Evolutionary conservation across 768 basidiomycete species (phyloP).

Genomic region (Lactarius sanguifluus): DNA sequence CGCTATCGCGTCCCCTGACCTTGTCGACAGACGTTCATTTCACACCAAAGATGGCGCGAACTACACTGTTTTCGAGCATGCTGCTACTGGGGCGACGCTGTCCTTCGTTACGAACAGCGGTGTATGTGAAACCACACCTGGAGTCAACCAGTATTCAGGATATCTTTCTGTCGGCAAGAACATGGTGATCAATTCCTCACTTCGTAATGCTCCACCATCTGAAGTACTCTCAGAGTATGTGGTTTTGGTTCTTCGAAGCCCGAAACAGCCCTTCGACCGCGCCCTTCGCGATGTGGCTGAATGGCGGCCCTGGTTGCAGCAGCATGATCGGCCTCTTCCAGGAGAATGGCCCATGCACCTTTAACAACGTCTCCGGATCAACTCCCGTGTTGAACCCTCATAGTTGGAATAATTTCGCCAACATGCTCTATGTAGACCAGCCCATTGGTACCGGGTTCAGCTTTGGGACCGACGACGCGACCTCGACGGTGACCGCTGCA

Average conservation of each 20-base stretch:
- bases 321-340: constrained; percentile 8
- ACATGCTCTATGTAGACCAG: constrained; percentile 28
- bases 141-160: constrained; percentile 4
- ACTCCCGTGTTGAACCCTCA: constrained; percentile 15
- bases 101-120: background rate
- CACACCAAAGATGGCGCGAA: background rate
- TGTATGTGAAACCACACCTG: background rate
- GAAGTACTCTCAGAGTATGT: constrained; percentile 1
- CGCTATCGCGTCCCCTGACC: background rate
- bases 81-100: background rate
- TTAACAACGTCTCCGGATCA: constrained; percentile 2
- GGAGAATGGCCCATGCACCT: constrained; percentile 24
- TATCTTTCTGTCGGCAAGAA: background rate
- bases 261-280: background rate
- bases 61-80: background rate
- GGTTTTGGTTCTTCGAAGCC: constrained; percentile 16
- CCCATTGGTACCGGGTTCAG: constrained; percentile 6
- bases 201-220: background rate
- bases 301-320: background rate
- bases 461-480: background rate
- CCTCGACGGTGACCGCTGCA: background rate
- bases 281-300: constrained; percentile 10
- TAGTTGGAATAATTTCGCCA: constrained; percentile 20
- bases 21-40: constrained; percentile 5
- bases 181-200: background rate